A percentile compares a stretch with the other conserved stretches of the same genome.
These are phyloP conservation scores for Berberis thunbergii DNA, from an alignment of 164 flowering plant genomes.

Conservation along the genomic window DNA sequence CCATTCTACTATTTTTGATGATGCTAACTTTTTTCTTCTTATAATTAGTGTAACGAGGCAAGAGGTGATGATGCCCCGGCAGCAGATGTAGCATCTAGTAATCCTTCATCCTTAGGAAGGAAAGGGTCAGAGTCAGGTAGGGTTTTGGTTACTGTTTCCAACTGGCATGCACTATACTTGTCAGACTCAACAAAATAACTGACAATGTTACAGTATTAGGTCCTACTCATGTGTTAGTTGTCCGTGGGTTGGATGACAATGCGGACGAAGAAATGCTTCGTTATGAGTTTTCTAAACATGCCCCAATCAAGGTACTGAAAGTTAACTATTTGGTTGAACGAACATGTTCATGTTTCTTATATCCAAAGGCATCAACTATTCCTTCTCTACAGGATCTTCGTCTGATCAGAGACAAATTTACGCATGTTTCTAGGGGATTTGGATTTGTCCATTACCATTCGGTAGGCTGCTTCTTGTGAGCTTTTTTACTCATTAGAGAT, in stretches of 20 bases:
- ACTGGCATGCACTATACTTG: constrained; percentile 1
- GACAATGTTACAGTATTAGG: constrained; percentile 33
- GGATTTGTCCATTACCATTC: constrained; percentile 96
- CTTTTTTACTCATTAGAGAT: not conserved
- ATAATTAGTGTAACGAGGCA: constrained; percentile 74
- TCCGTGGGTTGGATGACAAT: constrained; percentile 98
- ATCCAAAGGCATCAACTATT: not conserved
- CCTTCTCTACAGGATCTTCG: constrained; percentile 79
- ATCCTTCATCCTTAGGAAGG: constrained; percentile 43
- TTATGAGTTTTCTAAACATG: constrained; percentile 96
- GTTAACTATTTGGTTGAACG: not conserved
- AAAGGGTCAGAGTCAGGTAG: constrained; percentile 83
- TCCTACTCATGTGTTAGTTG: constrained; percentile 95
- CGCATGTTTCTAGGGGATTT: constrained; percentile 98
- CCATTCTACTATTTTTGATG: not conserved
- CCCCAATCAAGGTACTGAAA: constrained; percentile 79
- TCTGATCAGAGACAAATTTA: constrained; percentile 94
- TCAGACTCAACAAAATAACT: not conserved
- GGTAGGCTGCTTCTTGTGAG: constrained; percentile 31
- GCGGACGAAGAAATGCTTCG: constrained; percentile 99
- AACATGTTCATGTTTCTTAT: not conserved
- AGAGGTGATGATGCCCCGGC: constrained; percentile 88
- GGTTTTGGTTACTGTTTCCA: constrained; percentile 11
- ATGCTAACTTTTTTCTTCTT: constrained; percentile 3
- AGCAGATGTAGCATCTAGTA: constrained; percentile 68